Evolutionary conservation across 2,329 filamentous ascomycete species (phyloP).

Genomic region (Hortaea werneckii): DNA sequence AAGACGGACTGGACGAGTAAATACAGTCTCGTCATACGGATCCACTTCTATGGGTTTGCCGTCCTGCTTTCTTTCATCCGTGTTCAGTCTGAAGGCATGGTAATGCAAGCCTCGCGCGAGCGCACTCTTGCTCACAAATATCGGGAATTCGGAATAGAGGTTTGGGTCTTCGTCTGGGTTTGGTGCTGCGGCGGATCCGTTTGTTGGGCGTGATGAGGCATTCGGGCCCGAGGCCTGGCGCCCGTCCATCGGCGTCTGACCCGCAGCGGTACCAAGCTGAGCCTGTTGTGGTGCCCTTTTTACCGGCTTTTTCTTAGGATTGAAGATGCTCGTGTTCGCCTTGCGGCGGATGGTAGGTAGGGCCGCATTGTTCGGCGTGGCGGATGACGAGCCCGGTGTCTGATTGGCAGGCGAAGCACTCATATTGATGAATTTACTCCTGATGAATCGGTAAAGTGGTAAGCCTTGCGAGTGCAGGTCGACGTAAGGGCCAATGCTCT

Average conservation of each 20-base stretch:
- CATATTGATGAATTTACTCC: constrained; percentile 12
- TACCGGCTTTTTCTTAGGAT: constrained; percentile 13
- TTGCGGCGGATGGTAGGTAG: constrained; percentile 24
- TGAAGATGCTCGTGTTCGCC: constrained; percentile 26
- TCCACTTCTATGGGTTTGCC: constrained; percentile 37
- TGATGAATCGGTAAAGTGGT: no score
- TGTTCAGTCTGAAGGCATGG: constrained; percentile 75
- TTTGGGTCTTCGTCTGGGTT: constrained; percentile 13
- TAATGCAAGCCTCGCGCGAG: constrained; percentile 70
- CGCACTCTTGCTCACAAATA: constrained; percentile 74
- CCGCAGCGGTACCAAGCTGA: constrained; percentile 1
- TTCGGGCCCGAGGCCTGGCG: constrained; percentile 2
- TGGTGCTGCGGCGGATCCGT: constrained; percentile 1
- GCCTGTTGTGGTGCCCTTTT: constrained; percentile 20
- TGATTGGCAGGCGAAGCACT: constrained; percentile 25
- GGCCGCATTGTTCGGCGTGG: constrained; percentile 1
- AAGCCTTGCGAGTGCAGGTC: no score
- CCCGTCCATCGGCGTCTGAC: constrained; percentile 2
- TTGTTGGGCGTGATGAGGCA: background rate
- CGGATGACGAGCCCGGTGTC: background rate
- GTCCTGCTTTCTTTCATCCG: constrained; percentile 27
- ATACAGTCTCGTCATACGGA: constrained; percentile 67
- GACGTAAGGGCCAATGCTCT: no score
- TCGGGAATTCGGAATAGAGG: constrained; percentile 47
- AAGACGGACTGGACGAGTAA: constrained; percentile 76